Base-by-base conservation (phyloP, 176 grass and related monocot genomes). In the Carex parvula region DNA sequence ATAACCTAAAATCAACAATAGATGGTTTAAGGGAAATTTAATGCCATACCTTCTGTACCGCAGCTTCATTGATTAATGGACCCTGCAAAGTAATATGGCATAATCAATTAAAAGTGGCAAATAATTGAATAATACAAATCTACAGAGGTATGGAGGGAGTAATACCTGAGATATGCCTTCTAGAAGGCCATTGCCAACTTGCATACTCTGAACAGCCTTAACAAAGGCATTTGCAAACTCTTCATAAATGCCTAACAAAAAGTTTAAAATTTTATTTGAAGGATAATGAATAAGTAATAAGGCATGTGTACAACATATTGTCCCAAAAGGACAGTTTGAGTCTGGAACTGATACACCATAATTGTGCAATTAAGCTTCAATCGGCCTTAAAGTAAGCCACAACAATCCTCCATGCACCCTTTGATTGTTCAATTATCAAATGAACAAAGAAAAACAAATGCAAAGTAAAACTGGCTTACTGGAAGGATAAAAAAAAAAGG, bases 1-100 rank as follows among this genome's bases (percentile, higher is more conserved):
- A 76, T 15, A 52, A 54, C 48, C 22, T 55, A 53, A 52, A 17
- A 77, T 16, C 12, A 26, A 77, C 12, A 55, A 77, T 15, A 30
- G 16, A 30, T 55, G n/a, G 9, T 69, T 58, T 20, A 29, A 15
- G 32, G 79, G 29, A 52, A 30, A 59, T 54, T 10, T 14, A 66
- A 65, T 84, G 64, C 55, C 80, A 48, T 59, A 95, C 96, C 89
- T 99, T 99, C 60, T 93, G 79, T 67, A 95, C 82, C 82, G 91
- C 88, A 85, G 91, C 91, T 93, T 93, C 85, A 84, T 99, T 99
- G 79, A 99, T 99, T 72, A 99, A 92, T 83, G 93, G 93, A 85
- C 96, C 96, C 96, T 99, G 85, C 59, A 84, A 84, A 89, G 22
- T 58, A 53, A 90, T 70, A 79, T 44, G 48, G 33, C 70, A 67